A percentile compares a stretch with the other conserved stretches of the same genome.
Evolutionary conservation across 2,329 filamentous ascomycete species (phyloP).

Genomic region (Pseudopithomyces chartarum): DNA sequence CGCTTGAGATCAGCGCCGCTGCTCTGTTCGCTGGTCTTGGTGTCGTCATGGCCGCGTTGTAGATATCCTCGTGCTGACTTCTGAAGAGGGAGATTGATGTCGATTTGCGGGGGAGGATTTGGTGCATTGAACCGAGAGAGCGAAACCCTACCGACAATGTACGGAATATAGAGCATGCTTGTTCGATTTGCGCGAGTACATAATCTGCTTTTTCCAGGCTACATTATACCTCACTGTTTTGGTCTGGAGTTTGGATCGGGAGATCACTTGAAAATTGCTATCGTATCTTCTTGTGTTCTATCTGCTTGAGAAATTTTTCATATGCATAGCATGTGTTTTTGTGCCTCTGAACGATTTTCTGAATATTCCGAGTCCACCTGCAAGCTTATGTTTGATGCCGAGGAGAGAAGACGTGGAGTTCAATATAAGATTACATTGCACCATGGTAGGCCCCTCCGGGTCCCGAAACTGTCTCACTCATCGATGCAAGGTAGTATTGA

Average conservation of each 20-base stretch:
- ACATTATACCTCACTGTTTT: background rate
- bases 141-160: background rate
- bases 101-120: background rate
- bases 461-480: no score
- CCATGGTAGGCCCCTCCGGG: no score
- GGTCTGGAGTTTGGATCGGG: background rate
- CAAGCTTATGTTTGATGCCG: no score
- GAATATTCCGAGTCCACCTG: no score
- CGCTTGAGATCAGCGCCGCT: constrained; percentile 28
- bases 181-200: background rate
- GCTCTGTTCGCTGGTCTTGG: constrained; percentile 30
- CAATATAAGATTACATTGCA: no score
- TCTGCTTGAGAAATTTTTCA: no score
- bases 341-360: no score
- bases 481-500: no score
- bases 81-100: background rate
- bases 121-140: background rate
- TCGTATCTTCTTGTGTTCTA: background rate
- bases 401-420: no score
- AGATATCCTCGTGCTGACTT: constrained; percentile 6
- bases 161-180: background rate
- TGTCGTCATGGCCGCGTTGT: constrained; percentile 30
- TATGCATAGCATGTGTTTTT: no score
- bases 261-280: background rate
- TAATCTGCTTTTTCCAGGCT: background rate